Percentiles rank a stretch among this genome's conserved stretches.
phyloP scores from a whole-genome alignment of 148 eudicot species.

The Polygonum maritimum region DNA sequence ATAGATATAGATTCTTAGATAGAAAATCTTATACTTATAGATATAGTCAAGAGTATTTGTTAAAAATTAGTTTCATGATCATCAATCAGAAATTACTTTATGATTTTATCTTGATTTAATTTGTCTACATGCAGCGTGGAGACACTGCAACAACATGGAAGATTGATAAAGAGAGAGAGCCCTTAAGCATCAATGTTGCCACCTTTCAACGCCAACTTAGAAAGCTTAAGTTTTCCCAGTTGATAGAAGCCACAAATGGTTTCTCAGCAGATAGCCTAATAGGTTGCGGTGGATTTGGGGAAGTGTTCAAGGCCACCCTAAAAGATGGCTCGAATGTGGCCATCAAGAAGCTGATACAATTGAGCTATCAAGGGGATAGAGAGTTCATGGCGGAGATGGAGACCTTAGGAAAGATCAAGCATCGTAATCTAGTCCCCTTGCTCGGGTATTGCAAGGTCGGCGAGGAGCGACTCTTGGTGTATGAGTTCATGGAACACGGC shows the following conservation, averaged over 20 bases:
- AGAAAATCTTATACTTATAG: too few species aligned
- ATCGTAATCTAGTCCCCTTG: conserved; percentile 78
- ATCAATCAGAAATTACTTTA: too few species aligned
- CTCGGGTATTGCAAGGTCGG: conserved; percentile 92
- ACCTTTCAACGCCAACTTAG: conserved; percentile 80
- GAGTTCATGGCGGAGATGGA: conserved; percentile 99
- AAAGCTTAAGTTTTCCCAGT: conserved; percentile 83
- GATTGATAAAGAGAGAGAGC: conserved; percentile 90
- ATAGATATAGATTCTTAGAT: too few species aligned
- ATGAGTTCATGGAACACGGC: conserved; percentile 81
- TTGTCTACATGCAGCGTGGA: conserved; percentile 23
- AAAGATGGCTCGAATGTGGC: conserved; percentile 96
- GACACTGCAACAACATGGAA: conserved; percentile 83
- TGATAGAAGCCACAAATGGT: conserved; percentile 92
- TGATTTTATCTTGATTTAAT: too few species aligned
- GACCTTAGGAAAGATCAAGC: conserved; percentile 90
- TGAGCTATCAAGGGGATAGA: conserved; percentile 89
- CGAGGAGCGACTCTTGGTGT: conserved; percentile 84
- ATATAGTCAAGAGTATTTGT: too few species aligned
- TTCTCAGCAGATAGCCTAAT: conserved; percentile 89
- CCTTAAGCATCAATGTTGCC: conserved; percentile 91
- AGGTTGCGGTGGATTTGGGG: conserved; percentile 94
- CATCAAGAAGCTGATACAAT: conserved; percentile 70
- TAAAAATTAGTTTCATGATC: too few species aligned
- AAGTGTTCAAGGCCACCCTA: conserved; percentile 84